Base-by-base conservation (phyloP, 768 basidiomycete species). In the Tulasnella sp. region DNA sequence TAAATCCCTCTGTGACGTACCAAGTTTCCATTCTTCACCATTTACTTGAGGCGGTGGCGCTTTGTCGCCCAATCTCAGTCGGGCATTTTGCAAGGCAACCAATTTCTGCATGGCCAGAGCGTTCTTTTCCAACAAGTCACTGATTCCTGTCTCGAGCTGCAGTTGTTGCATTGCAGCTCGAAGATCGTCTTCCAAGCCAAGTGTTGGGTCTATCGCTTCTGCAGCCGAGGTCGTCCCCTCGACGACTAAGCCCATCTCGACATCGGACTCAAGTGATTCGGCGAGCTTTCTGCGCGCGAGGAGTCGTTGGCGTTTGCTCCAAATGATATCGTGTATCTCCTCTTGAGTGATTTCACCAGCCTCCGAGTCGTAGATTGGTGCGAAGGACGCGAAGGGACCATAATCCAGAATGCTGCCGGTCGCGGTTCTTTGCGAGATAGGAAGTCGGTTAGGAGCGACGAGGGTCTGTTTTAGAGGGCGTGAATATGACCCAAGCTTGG, bases 21-120 rank as follows among this genome's bases (percentile, higher is more conserved):
- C 92, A 74, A 86, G 86, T 75, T 91, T 88, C 89, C 89, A 92
- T 78, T 94, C 92, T 79, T 92, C 91, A 12, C 90, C 89, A 39
- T 84, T 89, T 77, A 87, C 85, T 77, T 87, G 84, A 1, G 72
- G 70, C 71, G 22, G 4, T 40, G 66, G 63, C 14, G 36, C 73
- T 35, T 73, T 66, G 26, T 26, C 73, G 32, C 74, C 83, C 12
- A 80, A 79, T 17, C 82, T 82, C 36, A 90, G 77, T 12, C 92
- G 86, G 69, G 79, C 77, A 22, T 80, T 81, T 77, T 94, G 92
- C 64, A 94, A 81, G 75, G 87, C 85, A 75, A 87, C 87, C 16
- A 94, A 81, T 68, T 88, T 82, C 69, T 81, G 78, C 63, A 94
- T 80, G 3, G 92, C 91, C 34, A 79, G 82, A 59, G 84, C 83